Conservation (phyloP, 371 early-diverging fungal species). For the Choanephora cucurbitarum region DNA sequence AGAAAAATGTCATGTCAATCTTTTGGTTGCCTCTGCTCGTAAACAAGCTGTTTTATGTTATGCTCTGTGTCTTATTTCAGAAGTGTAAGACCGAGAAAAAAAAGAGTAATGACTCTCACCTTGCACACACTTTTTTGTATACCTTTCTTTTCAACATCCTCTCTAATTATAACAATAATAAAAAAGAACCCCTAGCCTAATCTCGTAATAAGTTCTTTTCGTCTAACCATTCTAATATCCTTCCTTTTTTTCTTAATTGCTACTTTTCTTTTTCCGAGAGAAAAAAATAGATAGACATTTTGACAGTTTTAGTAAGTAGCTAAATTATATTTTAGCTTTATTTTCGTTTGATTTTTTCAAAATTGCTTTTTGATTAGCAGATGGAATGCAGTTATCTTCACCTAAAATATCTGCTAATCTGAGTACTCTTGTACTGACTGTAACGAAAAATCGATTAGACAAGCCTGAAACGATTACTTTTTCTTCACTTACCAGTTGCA, state of each 20-base stretch:
- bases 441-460: not conserved
- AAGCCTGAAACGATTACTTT: not conserved
- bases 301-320: no score
- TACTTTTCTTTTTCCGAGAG: no score
- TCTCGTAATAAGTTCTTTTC: no score
- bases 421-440: conserved; percentile 40
- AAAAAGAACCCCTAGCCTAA: not conserved
- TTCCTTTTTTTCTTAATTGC: no score
- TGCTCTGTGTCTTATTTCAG: conserved; percentile 38
- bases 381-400: conserved; percentile 24
- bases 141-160: conserved; percentile 1
- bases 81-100: conserved; percentile 16
- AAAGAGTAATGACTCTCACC: conserved; percentile 5
- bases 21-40: conserved; percentile 62
- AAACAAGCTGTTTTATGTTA: conserved; percentile 66
- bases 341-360: conserved; percentile 6
- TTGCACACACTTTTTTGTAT: conserved; percentile 1
- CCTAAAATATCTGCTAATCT: conserved; percentile 32
- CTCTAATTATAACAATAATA: not conserved
- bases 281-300: no score
- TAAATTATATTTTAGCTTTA: conserved; percentile 12
- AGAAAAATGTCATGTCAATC: conserved; percentile 69
- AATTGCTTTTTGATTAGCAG: conserved; percentile 24
- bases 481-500: conserved; percentile 59
- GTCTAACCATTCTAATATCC: no score